Conservation (phyloP, 441 rosid genomes). For the Aquilaria agallochum region DNA sequence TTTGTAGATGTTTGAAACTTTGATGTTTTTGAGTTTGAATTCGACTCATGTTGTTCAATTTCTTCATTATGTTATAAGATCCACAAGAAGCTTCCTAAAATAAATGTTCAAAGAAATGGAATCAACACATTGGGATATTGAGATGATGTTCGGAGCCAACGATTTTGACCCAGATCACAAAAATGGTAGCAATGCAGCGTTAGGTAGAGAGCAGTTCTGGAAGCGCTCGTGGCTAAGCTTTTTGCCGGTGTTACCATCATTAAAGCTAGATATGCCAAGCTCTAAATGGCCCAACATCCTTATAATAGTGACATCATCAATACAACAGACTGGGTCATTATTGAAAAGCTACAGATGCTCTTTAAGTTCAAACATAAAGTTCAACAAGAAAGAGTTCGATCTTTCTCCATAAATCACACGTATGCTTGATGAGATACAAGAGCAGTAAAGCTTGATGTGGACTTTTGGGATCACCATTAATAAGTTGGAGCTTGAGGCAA, state of each 20-base stretch:
- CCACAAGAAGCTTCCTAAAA: too few relatives aligned
- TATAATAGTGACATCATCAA: constrained; percentile 57
- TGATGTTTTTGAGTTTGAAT: too few relatives aligned
- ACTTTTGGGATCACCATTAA: constrained; percentile 54
- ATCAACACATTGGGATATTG: too few relatives aligned
- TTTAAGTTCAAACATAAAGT: constrained; percentile 53
- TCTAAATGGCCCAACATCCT: constrained; percentile 66
- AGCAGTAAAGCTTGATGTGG: constrained; percentile 63
- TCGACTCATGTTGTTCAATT: too few relatives aligned
- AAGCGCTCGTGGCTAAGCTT: constrained; percentile 62
- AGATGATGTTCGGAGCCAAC: constrained; percentile 18
- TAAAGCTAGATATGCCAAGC: constrained; percentile 67
- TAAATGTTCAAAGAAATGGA: too few relatives aligned
- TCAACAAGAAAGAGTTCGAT: constrained; percentile 48
- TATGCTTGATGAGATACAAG: constrained; percentile 67
- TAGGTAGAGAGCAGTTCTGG: constrained; percentile 45
- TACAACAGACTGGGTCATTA: constrained; percentile 52
- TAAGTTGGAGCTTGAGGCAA: constrained; percentile 41
- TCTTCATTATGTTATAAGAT: too few relatives aligned
- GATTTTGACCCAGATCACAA: constrained; percentile 20
- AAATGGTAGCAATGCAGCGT: constrained; percentile 22
- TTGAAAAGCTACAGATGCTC: constrained; percentile 44
- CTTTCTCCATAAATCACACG: constrained; percentile 60
- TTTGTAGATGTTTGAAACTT: too few relatives aligned
- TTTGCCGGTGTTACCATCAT: constrained; percentile 53